Evolutionary conservation across 1,284 basidiomycete species (phyloP), one percentile per base, ranked within the genome.

Genomic region (Fomitopsis betulina): DNA sequence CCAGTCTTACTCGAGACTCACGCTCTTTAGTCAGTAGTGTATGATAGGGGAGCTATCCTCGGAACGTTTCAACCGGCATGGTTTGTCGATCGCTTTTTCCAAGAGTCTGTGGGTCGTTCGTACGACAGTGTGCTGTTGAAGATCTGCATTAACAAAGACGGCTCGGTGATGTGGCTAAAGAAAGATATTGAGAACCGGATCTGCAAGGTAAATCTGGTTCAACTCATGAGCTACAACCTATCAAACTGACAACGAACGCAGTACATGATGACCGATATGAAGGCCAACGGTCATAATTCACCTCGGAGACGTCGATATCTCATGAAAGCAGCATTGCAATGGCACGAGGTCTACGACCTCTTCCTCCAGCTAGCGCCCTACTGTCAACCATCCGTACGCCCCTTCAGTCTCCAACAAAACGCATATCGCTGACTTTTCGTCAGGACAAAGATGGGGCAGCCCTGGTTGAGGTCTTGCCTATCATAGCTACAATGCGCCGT

Each of bases 61-160:
- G 77, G 80, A 56, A 75, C 74, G 59, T 79, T 79, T 64, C 74
- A 75, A 0, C 74, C 77, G 37, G 68, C 71, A 33, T 88, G 87
- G 80, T 68, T 87, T 50, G 72, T 86, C 0, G 82, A 87, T 45
- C 79, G 76, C n/a, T 87, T 90, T 66, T 89, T 89, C 67, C 67
- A 71, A 38, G 89, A 91, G 66, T 82, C 80, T 0, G 70, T 86
- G 3, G 86, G 84, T 1, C 63, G 83, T 17, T 70, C 76, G 10
- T 86, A 83, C 65, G 73, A 75, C 23, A 65, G 67, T 27, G 73
- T 89, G 40, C 65, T 72, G 27, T 65, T 72, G 10, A 70, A 72
- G 38, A 59, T 86, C 25, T 65, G 71, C 42, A 64, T 68, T 12
- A 68, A 75, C 47, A 80, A 77, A 75, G 64, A 60, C n/a, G 69